Base-by-base conservation (phyloP, 306 rosid species). In the Casuarina glauca region DNA sequence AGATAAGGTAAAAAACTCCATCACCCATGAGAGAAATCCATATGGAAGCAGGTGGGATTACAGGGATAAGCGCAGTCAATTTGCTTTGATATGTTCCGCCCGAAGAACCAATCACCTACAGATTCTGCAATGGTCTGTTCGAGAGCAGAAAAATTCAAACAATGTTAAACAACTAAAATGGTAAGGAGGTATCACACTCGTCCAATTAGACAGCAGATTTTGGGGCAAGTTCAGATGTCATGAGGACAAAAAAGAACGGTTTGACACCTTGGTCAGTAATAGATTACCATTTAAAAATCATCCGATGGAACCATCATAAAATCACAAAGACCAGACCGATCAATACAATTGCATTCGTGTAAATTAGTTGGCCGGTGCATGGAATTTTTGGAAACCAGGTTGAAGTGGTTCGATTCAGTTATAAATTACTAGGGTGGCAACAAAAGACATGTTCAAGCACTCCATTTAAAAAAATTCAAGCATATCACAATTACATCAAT, bases 61-160 rank as follows among this genome's bases (percentile, higher is more conserved):
- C 97, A 93, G 50, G 97, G 89, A 88, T 81, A 95, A 60, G 97
- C 87, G 82, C 97, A 89, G 84, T 95, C 96, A 58, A 91, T 86
- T 77, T 74, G 89, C 84, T 91, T 93, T 67, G 72, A 77, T 36
- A 48, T 80, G 68, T 80, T 74, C 52, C 86, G 84, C 63, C 81
- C 53, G 81, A 95, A 91, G 86, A 82, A 95, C 97, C 99, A 95
- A 83, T 88, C 94, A 49, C 89, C 96, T 53, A 91, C 93, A 75
- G 97, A 88, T 81, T 89, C 97, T 60, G 97, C 97, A 83, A 93
- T 91, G 57, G 97, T 92, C 99, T 95, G 87, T 49, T 80, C 86
- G 78, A 80, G 64, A 61, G 46, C 75, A 63, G 76, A 76, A 49
- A 71, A 73, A 70, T 17, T 66, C 62, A 46, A 46, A 41, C 51